phyloP scores from a whole-genome alignment of 352 stramenopile genomes.

The Phytopythium kandeliae region DNA sequence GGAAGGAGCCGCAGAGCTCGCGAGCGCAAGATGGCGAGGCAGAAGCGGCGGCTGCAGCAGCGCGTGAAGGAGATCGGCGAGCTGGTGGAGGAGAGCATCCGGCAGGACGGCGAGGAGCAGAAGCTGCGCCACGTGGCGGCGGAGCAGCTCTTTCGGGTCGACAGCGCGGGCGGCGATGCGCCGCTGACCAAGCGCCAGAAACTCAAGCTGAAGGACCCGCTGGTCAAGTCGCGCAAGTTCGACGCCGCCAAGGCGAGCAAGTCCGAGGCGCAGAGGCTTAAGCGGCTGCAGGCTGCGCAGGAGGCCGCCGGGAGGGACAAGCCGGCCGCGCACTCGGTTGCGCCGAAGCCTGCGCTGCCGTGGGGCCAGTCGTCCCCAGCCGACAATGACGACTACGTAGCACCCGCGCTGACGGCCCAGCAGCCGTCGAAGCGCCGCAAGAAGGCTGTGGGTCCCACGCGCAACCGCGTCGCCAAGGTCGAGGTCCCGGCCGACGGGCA shows the following conservation, averaged over 20 bases:
- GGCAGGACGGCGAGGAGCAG: slow-evolving; percentile 67
- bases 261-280: slow-evolving; percentile 39
- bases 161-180: slow-evolving; percentile 49
- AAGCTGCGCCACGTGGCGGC: slow-evolving; percentile 70
- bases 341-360: slow-evolving; percentile 14
- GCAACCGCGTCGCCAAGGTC: slow-evolving; percentile 67
- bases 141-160: slow-evolving; percentile 77
- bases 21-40: slow-evolving; percentile 28
- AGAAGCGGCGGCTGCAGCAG: slow-evolving; percentile 56
- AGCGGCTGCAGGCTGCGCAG: slow-evolving; percentile 42
- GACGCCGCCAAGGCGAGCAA: slow-evolving; percentile 55
- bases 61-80: slow-evolving; percentile 58
- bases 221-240: slow-evolving; percentile 74
- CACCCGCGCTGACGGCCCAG: slow-evolving; percentile 52
- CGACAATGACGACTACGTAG: slow-evolving; percentile 55
- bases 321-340: slow-evolving; percentile 8
- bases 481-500: slow-evolving; percentile 67
- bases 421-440: slow-evolving; percentile 36
- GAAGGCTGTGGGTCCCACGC: slow-evolving; percentile 41
- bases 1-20: no score
- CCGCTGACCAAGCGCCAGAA: slow-evolving; percentile 72
- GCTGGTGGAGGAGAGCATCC: slow-evolving; percentile 74
- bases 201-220: slow-evolving; percentile 60
- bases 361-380: slow-evolving; percentile 39
- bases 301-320: slow-evolving; percentile 9